Conservation (phyloP, 148 eudicot genomes). For the Diospyros kaki region DNA sequence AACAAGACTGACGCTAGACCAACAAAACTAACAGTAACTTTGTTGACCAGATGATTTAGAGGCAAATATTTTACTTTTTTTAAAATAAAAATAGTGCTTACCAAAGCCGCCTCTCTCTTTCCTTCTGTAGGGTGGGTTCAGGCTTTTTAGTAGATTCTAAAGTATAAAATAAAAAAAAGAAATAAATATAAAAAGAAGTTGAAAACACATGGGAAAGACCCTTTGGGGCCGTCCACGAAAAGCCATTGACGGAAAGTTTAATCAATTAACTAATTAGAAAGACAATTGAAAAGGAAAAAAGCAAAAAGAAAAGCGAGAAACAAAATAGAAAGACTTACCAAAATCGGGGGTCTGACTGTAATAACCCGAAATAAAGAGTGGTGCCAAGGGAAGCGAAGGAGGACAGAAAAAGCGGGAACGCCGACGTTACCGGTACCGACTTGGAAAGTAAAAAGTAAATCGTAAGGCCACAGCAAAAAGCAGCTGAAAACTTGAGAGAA, state of each 20-base stretch:
- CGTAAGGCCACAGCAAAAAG: background rate
- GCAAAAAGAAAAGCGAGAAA: too few species aligned
- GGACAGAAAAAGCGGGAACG: slow-evolving; percentile 8
- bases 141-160: background rate
- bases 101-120: background rate
- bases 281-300: too few species aligned
- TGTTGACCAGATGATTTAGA: too few species aligned
- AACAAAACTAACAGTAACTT: too few species aligned
- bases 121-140: background rate
- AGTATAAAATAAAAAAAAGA: slow-evolving; percentile 11
- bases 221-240: slow-evolving; percentile 15
- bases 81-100: background rate
- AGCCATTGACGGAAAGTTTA: background rate
- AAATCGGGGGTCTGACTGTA: background rate
- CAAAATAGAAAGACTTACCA: background rate
- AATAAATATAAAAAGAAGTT: background rate
- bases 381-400: background rate
- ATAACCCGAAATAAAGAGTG: too few species aligned
- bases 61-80: too few species aligned
- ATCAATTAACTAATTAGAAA: background rate
- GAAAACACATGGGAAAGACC: slow-evolving; percentile 10
- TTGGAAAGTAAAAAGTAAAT: background rate
- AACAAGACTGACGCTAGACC: too few species aligned
- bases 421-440: background rate
- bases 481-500: background rate